These are phyloP conservation scores for Primulina tabacum DNA, from an alignment of 257 asterid genomes.

Conservation along the genomic window DNA sequence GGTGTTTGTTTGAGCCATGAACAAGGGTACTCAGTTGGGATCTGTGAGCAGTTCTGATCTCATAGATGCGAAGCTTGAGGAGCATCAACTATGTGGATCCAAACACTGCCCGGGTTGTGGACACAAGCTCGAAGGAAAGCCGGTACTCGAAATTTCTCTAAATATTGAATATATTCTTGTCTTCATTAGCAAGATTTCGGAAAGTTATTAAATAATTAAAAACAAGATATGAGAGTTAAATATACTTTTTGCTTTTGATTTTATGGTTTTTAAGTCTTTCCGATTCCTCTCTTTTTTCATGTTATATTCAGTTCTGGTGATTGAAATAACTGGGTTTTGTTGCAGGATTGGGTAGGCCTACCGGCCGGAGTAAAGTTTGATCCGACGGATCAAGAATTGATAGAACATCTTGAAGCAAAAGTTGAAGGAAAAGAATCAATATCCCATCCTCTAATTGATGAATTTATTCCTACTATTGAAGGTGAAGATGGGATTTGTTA, in stretches of 20 bases:
- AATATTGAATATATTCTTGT: constrained; percentile 35
- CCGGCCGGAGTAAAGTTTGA: constrained; percentile 99
- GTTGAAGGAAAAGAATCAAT: constrained; percentile 73
- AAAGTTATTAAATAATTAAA: constrained; percentile 21
- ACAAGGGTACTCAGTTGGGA: constrained; percentile 58
- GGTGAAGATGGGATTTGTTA: constrained; percentile 74
- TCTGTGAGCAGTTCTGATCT: constrained; percentile 80
- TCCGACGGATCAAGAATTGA: constrained; percentile 97
- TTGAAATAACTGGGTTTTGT: not conserved
- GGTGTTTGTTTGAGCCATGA: constrained; percentile 42
- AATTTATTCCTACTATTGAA: constrained; percentile 65
- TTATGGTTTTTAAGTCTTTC: not conserved
- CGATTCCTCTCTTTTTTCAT: constrained; percentile 1
- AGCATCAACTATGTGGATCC: constrained; percentile 91
- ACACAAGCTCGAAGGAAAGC: constrained; percentile 86
- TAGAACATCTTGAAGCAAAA: constrained; percentile 93
- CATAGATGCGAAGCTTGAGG: constrained; percentile 94
- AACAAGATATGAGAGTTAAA: constrained; percentile 24
- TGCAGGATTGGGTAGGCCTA: constrained; percentile 93
- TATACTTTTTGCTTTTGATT: not conserved
- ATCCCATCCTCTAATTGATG: constrained; percentile 93
- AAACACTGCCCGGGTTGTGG: constrained; percentile 98
- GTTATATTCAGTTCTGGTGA: not conserved
- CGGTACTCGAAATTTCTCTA: constrained; percentile 43
- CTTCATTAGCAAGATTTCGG: constrained; percentile 39